These are phyloP conservation scores for Amanita rimosa DNA, from an alignment of 768 basidiomycete species.

Conservation along the genomic window DNA sequence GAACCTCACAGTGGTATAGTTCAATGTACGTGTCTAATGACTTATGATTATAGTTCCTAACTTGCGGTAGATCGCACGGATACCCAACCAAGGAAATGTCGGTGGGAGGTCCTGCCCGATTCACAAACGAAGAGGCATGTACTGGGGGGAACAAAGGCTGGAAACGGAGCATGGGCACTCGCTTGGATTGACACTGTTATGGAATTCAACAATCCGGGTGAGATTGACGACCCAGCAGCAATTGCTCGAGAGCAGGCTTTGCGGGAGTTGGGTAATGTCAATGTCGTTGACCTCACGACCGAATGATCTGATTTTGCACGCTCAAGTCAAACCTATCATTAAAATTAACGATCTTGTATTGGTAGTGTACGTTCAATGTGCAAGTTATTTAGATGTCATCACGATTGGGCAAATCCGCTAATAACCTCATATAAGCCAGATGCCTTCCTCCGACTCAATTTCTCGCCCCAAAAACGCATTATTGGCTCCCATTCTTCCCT, in stretches of 20 bases:
- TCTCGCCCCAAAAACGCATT: conserved; percentile 81
- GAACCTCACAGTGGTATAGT: conserved; percentile 74
- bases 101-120: conserved; percentile 49
- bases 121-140: conserved; percentile 28
- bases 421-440: conserved; percentile 65
- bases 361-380: too few relatives aligned
- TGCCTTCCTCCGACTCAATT: conserved; percentile 40
- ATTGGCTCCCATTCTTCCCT: conserved; percentile 73
- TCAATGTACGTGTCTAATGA: conserved; percentile 40
- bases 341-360: background rate
- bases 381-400: too few relatives aligned
- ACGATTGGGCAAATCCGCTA: conserved; percentile 19
- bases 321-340: too few relatives aligned
- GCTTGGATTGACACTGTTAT: conserved; percentile 64
- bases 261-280: background rate
- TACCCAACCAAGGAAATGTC: conserved; percentile 61
- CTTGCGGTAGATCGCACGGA: conserved; percentile 50
- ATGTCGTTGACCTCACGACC: background rate
- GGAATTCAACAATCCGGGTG: conserved; percentile 18
- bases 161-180: conserved; percentile 72
- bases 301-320: too few relatives aligned
- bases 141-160: conserved; percentile 63
- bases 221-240: background rate
- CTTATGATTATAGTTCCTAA: background rate
- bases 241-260: background rate